These are phyloP conservation scores for Herpetomonas tarakana DNA, from an alignment of 208 protist species.

Conservation along the genomic window DNA sequence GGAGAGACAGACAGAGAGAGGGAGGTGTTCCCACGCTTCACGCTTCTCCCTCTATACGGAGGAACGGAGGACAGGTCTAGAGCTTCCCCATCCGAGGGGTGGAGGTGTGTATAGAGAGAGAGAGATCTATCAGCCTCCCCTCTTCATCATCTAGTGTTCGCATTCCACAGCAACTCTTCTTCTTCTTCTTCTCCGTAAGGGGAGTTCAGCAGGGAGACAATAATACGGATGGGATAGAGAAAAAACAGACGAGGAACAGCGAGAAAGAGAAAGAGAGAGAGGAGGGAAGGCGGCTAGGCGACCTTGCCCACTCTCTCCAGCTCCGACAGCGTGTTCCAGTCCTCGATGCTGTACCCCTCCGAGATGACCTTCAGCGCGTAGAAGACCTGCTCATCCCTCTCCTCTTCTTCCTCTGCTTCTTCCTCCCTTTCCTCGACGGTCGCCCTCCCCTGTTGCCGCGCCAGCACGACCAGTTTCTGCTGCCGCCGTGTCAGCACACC, in stretches of 20 bases:
- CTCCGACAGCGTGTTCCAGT: conserved; percentile 50
- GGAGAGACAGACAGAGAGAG: too few species aligned
- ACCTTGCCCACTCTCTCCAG: conserved; percentile 10
- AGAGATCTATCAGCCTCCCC: too few species aligned
- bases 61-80: too few species aligned
- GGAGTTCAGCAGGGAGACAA: too few species aligned
- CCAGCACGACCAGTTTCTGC: conserved; percentile 3
- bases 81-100: too few species aligned
- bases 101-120: too few species aligned
- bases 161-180: too few species aligned
- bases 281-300: conserved; percentile 1
- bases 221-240: background rate
- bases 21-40: too few species aligned
- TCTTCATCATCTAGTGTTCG: too few species aligned
- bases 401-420: background rate
- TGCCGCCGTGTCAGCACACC: background rate
- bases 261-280: conserved; percentile 14
- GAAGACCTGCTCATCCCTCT: conserved; percentile 25
- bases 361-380: conserved; percentile 36
- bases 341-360: conserved; percentile 43
- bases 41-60: too few species aligned
- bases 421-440: conserved; percentile 1
- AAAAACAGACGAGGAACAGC: conserved; percentile 1
- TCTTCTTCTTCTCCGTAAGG: too few species aligned
- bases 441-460: background rate